Percentiles rank a stretch among this genome's conserved stretches.
These are phyloP conservation scores for Lepiota venenata DNA, from an alignment of 768 basidiomycete species.

Conservation along the genomic window DNA sequence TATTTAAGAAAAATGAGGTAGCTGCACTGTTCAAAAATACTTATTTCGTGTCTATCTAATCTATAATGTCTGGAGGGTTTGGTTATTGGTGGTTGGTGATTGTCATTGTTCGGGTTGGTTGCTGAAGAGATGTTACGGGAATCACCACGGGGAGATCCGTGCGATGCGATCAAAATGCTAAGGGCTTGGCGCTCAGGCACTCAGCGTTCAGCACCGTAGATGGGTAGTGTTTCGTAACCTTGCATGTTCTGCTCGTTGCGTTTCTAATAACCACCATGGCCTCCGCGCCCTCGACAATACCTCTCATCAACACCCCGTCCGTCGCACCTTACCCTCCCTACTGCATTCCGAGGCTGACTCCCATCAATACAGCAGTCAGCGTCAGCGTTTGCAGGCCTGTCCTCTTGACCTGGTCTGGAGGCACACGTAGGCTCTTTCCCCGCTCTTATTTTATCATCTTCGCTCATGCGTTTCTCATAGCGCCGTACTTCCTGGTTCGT, in stretches of 20 bases:
- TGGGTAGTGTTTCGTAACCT: slow-evolving; percentile 19
- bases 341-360: slow-evolving; percentile 5
- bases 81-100: too few relatives aligned
- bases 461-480: slow-evolving; percentile 30
- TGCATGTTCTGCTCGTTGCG: slow-evolving; percentile 23
- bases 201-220: too few relatives aligned
- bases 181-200: too few relatives aligned
- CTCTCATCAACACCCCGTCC: slow-evolving; percentile 71
- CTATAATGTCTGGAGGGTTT: too few relatives aligned
- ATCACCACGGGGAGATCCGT: too few relatives aligned
- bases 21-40: too few relatives aligned
- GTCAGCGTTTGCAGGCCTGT: slow-evolving; percentile 58
- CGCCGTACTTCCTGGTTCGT: slow-evolving; percentile 65
- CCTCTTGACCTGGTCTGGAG: slow-evolving; percentile 52
- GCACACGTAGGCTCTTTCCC: slow-evolving; percentile 40
- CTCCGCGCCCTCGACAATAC: slow-evolving; percentile 36
- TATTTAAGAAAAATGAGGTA: too few relatives aligned
- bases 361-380: slow-evolving; percentile 32
- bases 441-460: neutral
- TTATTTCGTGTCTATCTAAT: too few relatives aligned
- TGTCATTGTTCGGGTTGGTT: too few relatives aligned
- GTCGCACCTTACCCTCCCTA: slow-evolving; percentile 22
- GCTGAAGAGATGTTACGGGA: too few relatives aligned
- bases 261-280: slow-evolving; percentile 39
- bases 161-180: too few relatives aligned